Evolutionary conservation across 208 protist genomes (phyloP).

Genomic region (Leishmania gerbilli): DNA sequence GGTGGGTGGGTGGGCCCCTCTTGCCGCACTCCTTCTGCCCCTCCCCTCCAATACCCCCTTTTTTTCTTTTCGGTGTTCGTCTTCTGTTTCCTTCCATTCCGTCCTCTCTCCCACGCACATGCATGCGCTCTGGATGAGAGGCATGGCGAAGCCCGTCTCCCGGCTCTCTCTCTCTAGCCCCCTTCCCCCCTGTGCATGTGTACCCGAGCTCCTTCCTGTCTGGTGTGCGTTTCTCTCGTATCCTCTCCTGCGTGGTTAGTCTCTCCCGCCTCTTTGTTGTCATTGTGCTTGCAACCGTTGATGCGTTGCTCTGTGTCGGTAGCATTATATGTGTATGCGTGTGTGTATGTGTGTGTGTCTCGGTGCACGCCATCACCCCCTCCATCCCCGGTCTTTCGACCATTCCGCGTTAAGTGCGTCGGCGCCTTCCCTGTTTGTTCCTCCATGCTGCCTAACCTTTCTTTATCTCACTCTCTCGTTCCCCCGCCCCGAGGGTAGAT

Average conservation of each 20-base stretch:
- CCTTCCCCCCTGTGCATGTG: background rate
- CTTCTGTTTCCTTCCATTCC: background rate
- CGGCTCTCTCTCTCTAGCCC: background rate
- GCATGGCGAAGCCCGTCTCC: background rate
- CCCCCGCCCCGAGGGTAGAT: background rate
- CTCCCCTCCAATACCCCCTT: background rate
- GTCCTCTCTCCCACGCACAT: background rate
- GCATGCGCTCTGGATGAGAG: background rate
- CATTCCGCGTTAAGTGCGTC: background rate
- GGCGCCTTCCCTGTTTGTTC: background rate
- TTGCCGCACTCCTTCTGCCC: background rate
- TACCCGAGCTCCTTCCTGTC: background rate
- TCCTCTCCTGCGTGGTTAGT: background rate
- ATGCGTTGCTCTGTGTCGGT: background rate
- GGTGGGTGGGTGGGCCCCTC: background rate
- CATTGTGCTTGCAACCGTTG: background rate
- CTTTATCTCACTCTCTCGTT: background rate
- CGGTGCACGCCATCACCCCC: background rate
- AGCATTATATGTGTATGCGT: background rate
- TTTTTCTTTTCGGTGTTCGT: background rate
- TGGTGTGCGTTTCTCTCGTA: no score
- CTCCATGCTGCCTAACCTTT: background rate
- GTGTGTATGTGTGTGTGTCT: background rate
- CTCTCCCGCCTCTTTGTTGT: background rate
- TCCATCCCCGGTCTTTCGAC: background rate